Evolutionary conservation across 306 rosid genomes (phyloP).

Genomic region (Abrus pulchellus): DNA sequence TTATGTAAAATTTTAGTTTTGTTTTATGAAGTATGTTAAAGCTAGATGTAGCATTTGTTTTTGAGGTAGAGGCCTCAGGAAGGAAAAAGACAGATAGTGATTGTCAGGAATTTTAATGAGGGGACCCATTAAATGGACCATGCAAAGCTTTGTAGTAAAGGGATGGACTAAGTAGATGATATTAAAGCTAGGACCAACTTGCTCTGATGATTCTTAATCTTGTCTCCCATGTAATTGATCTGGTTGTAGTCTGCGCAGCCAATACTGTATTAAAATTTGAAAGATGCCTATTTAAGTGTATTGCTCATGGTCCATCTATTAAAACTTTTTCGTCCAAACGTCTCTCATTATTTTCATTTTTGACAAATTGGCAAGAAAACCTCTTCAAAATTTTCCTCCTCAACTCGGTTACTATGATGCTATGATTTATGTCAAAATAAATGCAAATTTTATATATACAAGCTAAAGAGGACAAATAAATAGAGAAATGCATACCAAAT

Average conservation of each 20-base stretch:
- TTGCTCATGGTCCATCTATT: neutral
- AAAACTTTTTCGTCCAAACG: neutral
- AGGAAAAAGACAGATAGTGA: too few species aligned
- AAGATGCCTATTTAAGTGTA: neutral
- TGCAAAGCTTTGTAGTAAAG: neutral
- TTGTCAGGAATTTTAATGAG: neutral
- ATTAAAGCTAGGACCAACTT: neutral
- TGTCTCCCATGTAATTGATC: too few species aligned
- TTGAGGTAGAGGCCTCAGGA: neutral
- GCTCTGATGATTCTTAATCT: too few species aligned
- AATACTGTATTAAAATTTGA: neutral
- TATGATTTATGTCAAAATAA: neutral
- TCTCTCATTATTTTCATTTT: neutral
- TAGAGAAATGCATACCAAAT: conserved; percentile 45
- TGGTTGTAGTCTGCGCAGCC: too few species aligned
- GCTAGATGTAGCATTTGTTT: neutral
- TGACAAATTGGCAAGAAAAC: neutral
- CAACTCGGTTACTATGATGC: neutral
- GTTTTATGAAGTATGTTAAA: neutral
- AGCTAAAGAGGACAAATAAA: neutral
- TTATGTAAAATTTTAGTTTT: neutral
- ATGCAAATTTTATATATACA: neutral
- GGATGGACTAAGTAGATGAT: neutral
- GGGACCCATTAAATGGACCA: neutral
- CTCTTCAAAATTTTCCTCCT: neutral